phyloP scores from a whole-genome alignment of 306 rosid genomes.

The Arachis stenosperma region DNA sequence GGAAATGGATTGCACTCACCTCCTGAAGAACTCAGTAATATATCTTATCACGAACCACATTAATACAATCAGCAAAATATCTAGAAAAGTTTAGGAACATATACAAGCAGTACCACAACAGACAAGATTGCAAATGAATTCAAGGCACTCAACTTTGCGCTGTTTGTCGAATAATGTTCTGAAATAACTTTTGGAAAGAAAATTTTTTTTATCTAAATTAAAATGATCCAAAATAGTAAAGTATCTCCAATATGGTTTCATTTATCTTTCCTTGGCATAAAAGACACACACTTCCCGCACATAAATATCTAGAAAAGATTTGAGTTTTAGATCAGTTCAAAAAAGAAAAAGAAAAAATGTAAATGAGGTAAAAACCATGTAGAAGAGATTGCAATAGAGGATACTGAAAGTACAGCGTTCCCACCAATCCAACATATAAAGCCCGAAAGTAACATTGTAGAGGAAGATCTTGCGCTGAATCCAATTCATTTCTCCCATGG shows the following conservation, averaged over 20 bases:
- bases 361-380: constrained; percentile 24
- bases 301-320: constrained; percentile 23
- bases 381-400: constrained; percentile 41
- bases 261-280: neutral
- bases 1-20: constrained; percentile 46
- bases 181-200: no score
- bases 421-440: constrained; percentile 97
- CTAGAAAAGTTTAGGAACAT: constrained; percentile 59
- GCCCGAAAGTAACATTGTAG: constrained; percentile 96
- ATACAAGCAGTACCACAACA: constrained; percentile 35
- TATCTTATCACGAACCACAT: constrained; percentile 74
- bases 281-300: neutral
- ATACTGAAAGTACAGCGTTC: constrained; percentile 91
- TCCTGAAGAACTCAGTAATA: constrained; percentile 55
- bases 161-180: no score
- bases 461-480: constrained; percentile 82
- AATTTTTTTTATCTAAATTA: no score
- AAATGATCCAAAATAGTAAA: neutral
- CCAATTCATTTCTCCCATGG: constrained; percentile 73
- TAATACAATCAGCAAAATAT: constrained; percentile 67
- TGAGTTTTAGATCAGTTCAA: constrained; percentile 7
- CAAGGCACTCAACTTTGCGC: constrained; percentile 1
- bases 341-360: constrained; percentile 3
- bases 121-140: constrained; percentile 25
- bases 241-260: constrained; percentile 18